Percentiles rank a stretch among this genome's conserved stretches.
Conservation (phyloP, 2,329 filamentous ascomycete genomes). For the Hypoxylon sp. region DNA sequence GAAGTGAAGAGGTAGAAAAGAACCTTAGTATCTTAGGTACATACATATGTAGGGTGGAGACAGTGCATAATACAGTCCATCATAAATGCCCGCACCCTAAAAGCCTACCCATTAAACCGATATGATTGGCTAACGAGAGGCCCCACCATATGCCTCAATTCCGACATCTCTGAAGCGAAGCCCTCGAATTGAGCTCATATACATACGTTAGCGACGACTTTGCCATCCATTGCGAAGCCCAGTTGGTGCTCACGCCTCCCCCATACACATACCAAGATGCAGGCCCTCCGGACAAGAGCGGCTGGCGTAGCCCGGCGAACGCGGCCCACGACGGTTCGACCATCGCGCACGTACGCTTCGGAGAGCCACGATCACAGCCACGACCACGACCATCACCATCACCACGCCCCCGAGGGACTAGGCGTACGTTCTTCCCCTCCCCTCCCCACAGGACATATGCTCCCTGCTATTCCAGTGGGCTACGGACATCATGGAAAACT, state of each 20-base stretch:
- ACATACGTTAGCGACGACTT: slow-evolving; percentile 24
- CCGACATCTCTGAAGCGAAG: slow-evolving; percentile 38
- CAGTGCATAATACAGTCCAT: slow-evolving; percentile 28
- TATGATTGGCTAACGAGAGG: slow-evolving; percentile 41
- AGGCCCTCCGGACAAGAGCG: slow-evolving; percentile 59
- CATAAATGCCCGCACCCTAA: slow-evolving; percentile 3
- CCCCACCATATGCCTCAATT: slow-evolving; percentile 44
- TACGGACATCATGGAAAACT: slow-evolving; percentile 8
- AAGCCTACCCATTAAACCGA: slow-evolving; percentile 30
- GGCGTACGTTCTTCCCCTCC: slow-evolving; percentile 60
- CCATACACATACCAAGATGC: slow-evolving; percentile 44
- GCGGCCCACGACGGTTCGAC: slow-evolving; percentile 50
- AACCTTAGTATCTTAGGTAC: too few species aligned
- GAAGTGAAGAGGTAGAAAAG: background rate
- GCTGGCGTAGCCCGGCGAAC: slow-evolving; percentile 55
- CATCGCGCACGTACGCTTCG: slow-evolving; percentile 65
- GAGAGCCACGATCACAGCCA: slow-evolving; percentile 63
- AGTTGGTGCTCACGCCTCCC: slow-evolving; percentile 45
- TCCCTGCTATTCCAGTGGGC: too few species aligned
- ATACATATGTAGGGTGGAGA: too few species aligned
- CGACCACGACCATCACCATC: slow-evolving; percentile 52
- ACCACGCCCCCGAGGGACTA: slow-evolving; percentile 57
- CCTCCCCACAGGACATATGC: too few species aligned
- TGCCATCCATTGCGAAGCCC: slow-evolving; percentile 34
- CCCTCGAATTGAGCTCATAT: slow-evolving; percentile 29